phyloP scores from a whole-genome alignment of 176 grass and related monocot genomes.

The Paspalum notatum region DNA sequence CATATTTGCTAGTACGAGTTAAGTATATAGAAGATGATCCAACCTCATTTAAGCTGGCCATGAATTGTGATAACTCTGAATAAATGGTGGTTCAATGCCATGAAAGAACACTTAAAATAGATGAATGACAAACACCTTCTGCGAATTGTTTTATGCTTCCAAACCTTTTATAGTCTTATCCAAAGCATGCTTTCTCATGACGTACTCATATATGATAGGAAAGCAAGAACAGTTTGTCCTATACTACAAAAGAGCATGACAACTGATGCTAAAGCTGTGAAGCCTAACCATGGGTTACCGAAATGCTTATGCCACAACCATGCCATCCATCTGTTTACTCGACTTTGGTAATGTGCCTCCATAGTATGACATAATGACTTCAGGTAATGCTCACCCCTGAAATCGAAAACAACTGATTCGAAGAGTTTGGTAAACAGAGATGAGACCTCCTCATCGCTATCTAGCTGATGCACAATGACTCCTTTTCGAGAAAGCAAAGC shows the following conservation, averaged over 20 bases:
- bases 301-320: conserved; percentile 6
- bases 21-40: no score
- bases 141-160: no score
- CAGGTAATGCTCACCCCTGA: neutral
- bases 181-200: no score
- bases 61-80: no score
- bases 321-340: conserved; percentile 17
- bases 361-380: neutral
- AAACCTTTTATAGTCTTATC: no score
- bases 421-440: neutral
- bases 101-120: no score
- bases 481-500: conserved; percentile 26
- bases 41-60: no score
- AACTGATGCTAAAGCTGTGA: neutral
- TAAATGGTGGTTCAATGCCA: no score
- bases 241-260: neutral
- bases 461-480: conserved; percentile 4
- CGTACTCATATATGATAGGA: neutral
- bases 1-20: no score
- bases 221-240: neutral
- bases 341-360: conserved; percentile 32
- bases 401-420: neutral
- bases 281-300: neutral
- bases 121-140: no score
- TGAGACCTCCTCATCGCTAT: conserved; percentile 32